Evolutionary conservation across 345 rosid genomes (phyloP), one percentile per base, ranked within the genome.

Genomic region (Hibiscus syriacus): DNA sequence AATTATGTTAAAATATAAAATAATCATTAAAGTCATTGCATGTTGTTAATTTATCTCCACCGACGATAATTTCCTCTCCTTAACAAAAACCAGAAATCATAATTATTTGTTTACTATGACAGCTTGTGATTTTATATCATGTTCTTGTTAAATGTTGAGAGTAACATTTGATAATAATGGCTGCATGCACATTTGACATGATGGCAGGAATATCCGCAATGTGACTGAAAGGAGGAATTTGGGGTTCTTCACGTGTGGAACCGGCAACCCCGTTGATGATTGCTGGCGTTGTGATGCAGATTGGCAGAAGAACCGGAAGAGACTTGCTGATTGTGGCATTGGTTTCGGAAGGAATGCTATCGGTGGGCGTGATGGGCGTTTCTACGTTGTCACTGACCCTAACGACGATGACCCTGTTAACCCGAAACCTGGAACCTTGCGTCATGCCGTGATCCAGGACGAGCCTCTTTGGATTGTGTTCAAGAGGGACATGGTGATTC

Each of bases 361-460:
- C 6, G 98, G 98, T 26, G 98, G 98, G 27, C 92, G 96, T 49
- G 92, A 92, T 41, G 98, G 98, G 27, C 87, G 86, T 22, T 86
- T 82, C 80, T 92, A 92, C 48, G 82, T 89, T 29, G 92, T 92
- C 56, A 90, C 91, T 20, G 98, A 92, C 49, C 80, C 88, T 2
- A 54, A 77, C 22, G 96, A 92, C 55, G 85, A 86, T 29, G 96
- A 92, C 79, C 85, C 88, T 64, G 86, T 92, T 3, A 92, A 86
- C 78, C 98, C 98, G 70, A 90, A 67, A 75, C 98, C 95, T 0
- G 98, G 98, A 11, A 92, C 96, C 55, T 52, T 92, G 71, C 88
- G 98, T 41, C 96, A 92, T 16, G 98, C 98, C 1, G 98, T 86
- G 12, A 90, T 92, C 80, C 96, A 92, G 79, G 92, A 87, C 2